These are phyloP conservation scores for Corylus americana DNA, from an alignment of 306 rosid species.

Conservation along the genomic window DNA sequence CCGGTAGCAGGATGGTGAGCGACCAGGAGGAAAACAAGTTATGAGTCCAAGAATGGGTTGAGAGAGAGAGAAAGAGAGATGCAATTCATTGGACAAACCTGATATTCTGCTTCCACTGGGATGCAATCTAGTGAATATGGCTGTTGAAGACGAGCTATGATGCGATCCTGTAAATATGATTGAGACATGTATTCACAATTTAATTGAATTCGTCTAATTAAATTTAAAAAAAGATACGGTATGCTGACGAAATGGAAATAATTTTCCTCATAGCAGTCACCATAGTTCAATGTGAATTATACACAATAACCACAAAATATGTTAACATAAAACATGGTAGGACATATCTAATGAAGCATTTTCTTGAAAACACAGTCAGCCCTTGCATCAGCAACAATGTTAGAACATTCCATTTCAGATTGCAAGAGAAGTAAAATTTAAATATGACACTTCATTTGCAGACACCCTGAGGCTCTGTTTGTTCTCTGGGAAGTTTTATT, in stretches of 20 bases:
- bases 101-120: conserved; percentile 98
- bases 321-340: background rate
- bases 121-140: conserved; percentile 97
- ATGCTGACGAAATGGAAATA: background rate
- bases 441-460: background rate
- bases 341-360: background rate
- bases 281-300: background rate
- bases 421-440: background rate
- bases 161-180: conserved; percentile 74
- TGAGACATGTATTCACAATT: background rate
- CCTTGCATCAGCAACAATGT: background rate
- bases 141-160: conserved; percentile 94
- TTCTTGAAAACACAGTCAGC: background rate
- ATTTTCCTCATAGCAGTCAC: background rate
- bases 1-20: background rate
- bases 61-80: background rate
- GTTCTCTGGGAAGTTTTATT: background rate
- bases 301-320: background rate
- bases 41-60: background rate
- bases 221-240: background rate
- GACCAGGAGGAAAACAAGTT: background rate
- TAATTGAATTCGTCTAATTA: conserved; percentile 5
- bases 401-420: background rate
- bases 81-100: conserved; percentile 46
- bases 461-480: background rate